These are phyloP conservation scores for Cydonia oblonga DNA, from an alignment of 331 rosid genomes.

Conservation along the genomic window DNA sequence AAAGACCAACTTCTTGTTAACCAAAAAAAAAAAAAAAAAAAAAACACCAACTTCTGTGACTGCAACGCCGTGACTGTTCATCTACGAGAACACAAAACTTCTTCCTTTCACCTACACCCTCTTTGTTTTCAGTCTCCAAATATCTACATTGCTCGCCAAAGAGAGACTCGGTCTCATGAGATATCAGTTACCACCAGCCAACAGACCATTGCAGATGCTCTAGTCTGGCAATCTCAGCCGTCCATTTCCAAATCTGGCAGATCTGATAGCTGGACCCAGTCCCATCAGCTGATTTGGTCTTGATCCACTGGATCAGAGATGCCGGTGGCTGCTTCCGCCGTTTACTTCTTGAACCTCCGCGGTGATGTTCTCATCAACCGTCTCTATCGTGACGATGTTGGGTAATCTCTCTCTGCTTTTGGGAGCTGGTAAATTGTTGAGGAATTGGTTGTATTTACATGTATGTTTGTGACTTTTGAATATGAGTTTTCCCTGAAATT, in stretches of 20 bases:
- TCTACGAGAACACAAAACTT: too few relatives aligned
- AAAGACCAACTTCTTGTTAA: too few relatives aligned
- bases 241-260: conserved; percentile 8
- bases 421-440: not conserved
- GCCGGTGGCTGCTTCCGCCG: conserved; percentile 99
- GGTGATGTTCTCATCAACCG: conserved; percentile 98
- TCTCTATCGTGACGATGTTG: conserved; percentile 96
- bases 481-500: not conserved
- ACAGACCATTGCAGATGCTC: not conserved
- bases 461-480: too few relatives aligned
- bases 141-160: not conserved
- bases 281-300: conserved; percentile 18
- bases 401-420: conserved; percentile 30
- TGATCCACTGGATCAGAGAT: conserved; percentile 54
- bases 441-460: not conserved
- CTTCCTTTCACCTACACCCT: not conserved
- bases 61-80: too few relatives aligned
- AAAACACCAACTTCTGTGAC: too few relatives aligned
- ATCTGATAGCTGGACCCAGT: conserved; percentile 17
- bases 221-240: not conserved
- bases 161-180: not conserved
- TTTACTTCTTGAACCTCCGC: conserved; percentile 87
- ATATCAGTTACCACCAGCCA: not conserved
- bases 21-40: too few relatives aligned
- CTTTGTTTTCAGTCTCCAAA: not conserved